Evolutionary conservation across 768 basidiomycete species (phyloP), one percentile per base, ranked within the genome.

Genomic region (Suillus discolor): DNA sequence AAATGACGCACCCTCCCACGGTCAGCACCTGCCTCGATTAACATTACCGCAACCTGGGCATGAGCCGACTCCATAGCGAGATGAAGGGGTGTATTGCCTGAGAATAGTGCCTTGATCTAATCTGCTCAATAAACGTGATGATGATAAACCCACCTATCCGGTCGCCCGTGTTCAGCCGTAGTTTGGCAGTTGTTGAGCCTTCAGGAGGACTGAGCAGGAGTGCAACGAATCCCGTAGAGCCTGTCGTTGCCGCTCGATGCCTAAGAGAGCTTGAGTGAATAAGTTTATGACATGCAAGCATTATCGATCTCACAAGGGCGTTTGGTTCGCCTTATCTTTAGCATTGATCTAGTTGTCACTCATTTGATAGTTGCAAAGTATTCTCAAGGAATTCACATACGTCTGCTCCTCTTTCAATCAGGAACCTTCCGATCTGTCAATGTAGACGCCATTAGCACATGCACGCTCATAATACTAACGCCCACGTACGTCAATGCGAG

Each of bases 1-100:
- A 39, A 23, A 49, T 36, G 60, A 82, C 92, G 69, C 78, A 96
- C 96, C 71, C 93, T 84, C 69, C 85, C 86, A 38, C 97, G 89
- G 82, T 98, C 97, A 9, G 96, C 96, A 23, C 97, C 97, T 55
- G 94, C 96, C 74, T 97, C 94, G 66, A 99, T 97, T 61, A 99
- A 84, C 60, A 92, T 76, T 2, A 95, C 92, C 12, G 97, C 97
- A 18, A 89, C 92, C 74, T 94, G 90, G 16, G 93, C 97, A 73
- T 98, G 93, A 20, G 90, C 97, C 62, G 93, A 95, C 72, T 99
- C 97, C 90, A 99, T 92, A 20, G 97, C 96, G 39, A 99, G 87
- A 82, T 99, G 97, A 44, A 99, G 80, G 2, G 97, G 95, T 2
- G 97, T 98, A 73, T 98, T 97, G 61, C 97, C 96, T 93, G 72